A percentile compares a stretch with the other conserved stretches of the same genome.
These are phyloP conservation scores for Penicillium sp. DNA, from an alignment of 2,329 filamentous ascomycete genomes.

Conservation along the genomic window DNA sequence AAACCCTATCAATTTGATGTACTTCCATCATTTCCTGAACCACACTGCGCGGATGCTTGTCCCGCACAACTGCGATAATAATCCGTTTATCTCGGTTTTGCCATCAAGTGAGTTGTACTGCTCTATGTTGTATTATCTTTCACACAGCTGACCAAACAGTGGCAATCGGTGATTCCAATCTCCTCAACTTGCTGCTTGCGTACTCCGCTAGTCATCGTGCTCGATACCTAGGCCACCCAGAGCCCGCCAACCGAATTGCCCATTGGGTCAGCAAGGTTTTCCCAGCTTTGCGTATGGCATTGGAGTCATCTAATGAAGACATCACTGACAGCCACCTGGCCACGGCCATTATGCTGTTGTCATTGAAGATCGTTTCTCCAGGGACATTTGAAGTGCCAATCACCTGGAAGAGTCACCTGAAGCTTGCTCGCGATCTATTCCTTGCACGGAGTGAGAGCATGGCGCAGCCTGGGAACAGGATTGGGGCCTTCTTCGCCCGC, in stretches of 20 bases:
- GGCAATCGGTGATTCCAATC: conserved; percentile 51
- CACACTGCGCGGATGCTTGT: conserved; percentile 70
- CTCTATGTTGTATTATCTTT: conserved; percentile 25
- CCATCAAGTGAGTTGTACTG: conserved; percentile 55
- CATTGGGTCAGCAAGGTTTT: conserved; percentile 71
- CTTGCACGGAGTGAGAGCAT: conserved; percentile 60
- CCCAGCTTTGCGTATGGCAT: conserved; percentile 65
- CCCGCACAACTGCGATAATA: conserved; percentile 60
- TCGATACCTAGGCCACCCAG: conserved; percentile 67
- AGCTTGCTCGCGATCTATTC: conserved; percentile 73
- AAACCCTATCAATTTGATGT: conserved; percentile 77
- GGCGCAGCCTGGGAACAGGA: conserved; percentile 54
- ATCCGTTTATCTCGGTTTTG: conserved; percentile 59
- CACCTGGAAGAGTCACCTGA: conserved; percentile 76
- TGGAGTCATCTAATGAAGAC: conserved; percentile 59
- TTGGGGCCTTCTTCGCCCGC: conserved; percentile 70
- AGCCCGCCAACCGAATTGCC: conserved; percentile 74
- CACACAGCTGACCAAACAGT: conserved; percentile 47
- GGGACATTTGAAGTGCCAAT: conserved; percentile 77
- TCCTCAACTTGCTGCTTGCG: conserved; percentile 73
- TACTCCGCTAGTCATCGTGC: conserved; percentile 84
- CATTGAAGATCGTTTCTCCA: conserved; percentile 78
- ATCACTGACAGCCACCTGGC: conserved; percentile 73
- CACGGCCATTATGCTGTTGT: conserved; percentile 80
- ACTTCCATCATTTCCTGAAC: conserved; percentile 72